phyloP scores from a whole-genome alignment of 2,329 filamentous ascomycete genomes.

The Albifimbria verrucaria region DNA sequence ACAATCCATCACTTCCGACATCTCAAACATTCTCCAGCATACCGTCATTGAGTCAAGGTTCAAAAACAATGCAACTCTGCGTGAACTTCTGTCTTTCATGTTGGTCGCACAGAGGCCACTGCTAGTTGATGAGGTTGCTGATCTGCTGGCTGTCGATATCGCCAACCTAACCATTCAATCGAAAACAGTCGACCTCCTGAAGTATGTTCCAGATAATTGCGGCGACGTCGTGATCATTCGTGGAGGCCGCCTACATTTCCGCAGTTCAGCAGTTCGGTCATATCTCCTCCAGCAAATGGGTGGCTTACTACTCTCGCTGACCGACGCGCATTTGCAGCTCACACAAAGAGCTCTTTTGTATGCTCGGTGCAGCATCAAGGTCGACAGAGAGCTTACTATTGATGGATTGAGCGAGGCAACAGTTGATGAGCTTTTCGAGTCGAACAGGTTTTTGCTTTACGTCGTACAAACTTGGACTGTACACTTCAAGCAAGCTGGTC shows the following conservation, averaged over 20 bases:
- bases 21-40: slow-evolving; percentile 10
- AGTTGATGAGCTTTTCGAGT: slow-evolving; percentile 20
- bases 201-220: slow-evolving; percentile 15
- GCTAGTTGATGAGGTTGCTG: slow-evolving; percentile 25
- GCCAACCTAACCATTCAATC: slow-evolving; percentile 9
- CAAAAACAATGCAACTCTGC: slow-evolving; percentile 12
- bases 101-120: slow-evolving; percentile 29
- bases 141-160: slow-evolving; percentile 27
- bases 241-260: slow-evolving; percentile 31
- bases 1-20: slow-evolving; percentile 10
- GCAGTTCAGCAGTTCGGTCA: slow-evolving; percentile 28
- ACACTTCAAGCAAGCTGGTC: slow-evolving; percentile 31
- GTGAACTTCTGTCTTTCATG: slow-evolving; percentile 29
- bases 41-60: slow-evolving; percentile 10
- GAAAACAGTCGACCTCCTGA: slow-evolving; percentile 10
- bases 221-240: slow-evolving; percentile 27
- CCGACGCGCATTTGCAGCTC: slow-evolving; percentile 31
- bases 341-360: slow-evolving; percentile 32
- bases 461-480: slow-evolving; percentile 31
- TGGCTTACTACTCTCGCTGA: slow-evolving; percentile 26
- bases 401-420: slow-evolving; percentile 16
- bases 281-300: slow-evolving; percentile 29
- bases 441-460: slow-evolving; percentile 29
- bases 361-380: slow-evolving; percentile 23
- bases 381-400: slow-evolving; percentile 17